Evolutionary conservation across 306 rosid species (phyloP), one percentile per base, ranked within the genome.

Genomic region (Ammopiptanthus mongolicus): DNA sequence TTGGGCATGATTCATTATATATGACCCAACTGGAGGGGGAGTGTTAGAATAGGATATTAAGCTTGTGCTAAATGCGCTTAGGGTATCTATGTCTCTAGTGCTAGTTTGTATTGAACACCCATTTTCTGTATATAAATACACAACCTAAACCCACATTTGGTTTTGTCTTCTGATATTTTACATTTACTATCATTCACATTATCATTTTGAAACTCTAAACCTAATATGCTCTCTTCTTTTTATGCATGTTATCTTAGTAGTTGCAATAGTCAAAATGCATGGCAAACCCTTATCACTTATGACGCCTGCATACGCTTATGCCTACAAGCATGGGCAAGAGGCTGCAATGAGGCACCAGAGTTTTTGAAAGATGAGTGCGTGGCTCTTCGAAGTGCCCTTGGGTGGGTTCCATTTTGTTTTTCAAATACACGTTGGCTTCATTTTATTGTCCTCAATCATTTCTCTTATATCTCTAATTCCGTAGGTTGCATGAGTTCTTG

Each of bases 271-370:
- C 98, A 95, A 57, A 74, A 81, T 81, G 96, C 97, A 29, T 95
- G 97, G 97, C 98, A 95, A 89, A 90, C 98, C 59, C 85, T 95
- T 69, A 83, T 95, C 75, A 89, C 99, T 50, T 90, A 95, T 77
- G 99, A 95, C 50, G 98, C 99, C 51, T 90, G 98, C 65, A 86
- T 92, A 77, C 96, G 97, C 50, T 85, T 95, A 57, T 95, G 99
- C 81, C 92, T 95, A 39, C 96, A 92, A 81, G 91, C 92, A 66
- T 95, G 99, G 97, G 98, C 84, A 60, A 82, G 78, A 82, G 99
- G 99, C 73, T 90, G 97, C 84, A 75, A 91, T 8, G 96, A 95
- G 73, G 97, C 99, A 37, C 93, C 97, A 0, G 97, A 89, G 74
- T 95, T 95, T 84, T 83, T 95, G 14, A 87, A 78, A 39, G 91